Evolutionary conservation across 352 stramenopile species (phyloP).

Genomic region (Globisporangium alternatum): DNA sequence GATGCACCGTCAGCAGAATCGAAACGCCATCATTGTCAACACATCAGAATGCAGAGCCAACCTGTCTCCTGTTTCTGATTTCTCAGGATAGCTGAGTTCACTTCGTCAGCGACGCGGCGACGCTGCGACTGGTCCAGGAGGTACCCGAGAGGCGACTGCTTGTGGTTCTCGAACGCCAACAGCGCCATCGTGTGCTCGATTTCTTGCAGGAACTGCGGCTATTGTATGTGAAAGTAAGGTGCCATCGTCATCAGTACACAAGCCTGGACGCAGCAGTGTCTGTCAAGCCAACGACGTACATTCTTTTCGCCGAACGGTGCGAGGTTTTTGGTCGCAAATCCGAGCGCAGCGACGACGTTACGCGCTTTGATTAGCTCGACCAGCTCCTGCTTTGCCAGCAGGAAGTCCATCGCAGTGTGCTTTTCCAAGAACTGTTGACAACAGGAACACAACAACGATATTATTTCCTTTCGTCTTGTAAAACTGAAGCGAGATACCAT

Average conservation of each 20-base stretch:
- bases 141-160: constrained; percentile 49
- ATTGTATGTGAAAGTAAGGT: not conserved
- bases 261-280: too few relatives aligned
- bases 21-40: not conserved
- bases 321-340: constrained; percentile 70
- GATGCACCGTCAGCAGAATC: not conserved
- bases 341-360: constrained; percentile 58
- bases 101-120: constrained; percentile 62
- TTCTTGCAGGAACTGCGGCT: constrained; percentile 70
- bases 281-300: constrained; percentile 21
- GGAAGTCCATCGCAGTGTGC: constrained; percentile 62
- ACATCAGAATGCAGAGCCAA: constrained; percentile 11
- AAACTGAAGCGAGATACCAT: too few relatives aligned
- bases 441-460: not conserved
- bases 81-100: constrained; percentile 71
- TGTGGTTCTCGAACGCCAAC: constrained; percentile 70
- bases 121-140: constrained; percentile 62
- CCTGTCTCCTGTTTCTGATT: constrained; percentile 75
- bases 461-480: not conserved
- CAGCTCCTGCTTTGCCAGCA: constrained; percentile 79
- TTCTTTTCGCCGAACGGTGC: constrained; percentile 74
- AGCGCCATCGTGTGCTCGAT: constrained; percentile 79
- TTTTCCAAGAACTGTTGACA: constrained; percentile 46
- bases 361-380: constrained; percentile 75
- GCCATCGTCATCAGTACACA: not conserved